These are phyloP conservation scores for Tulasnella calospora DNA, from an alignment of 768 basidiomycete species.

Conservation along the genomic window DNA sequence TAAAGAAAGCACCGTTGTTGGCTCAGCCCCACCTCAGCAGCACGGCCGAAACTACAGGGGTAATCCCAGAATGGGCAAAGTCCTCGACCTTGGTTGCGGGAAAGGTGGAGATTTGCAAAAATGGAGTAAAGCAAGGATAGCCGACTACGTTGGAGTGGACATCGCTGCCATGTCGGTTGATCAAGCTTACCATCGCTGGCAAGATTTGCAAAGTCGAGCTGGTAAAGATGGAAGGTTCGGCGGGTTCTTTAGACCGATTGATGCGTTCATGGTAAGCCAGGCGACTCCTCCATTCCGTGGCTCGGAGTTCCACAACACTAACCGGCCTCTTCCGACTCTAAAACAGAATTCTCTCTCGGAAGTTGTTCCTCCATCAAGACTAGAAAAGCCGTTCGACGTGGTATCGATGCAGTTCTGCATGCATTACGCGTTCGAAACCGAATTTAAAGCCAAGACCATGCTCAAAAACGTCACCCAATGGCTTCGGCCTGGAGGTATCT, in stretches of 20 bases:
- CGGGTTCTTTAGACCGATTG: constrained; percentile 77
- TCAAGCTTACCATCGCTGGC: constrained; percentile 76
- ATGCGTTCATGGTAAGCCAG: constrained; percentile 66
- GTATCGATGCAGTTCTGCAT: constrained; percentile 99
- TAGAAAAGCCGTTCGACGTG: constrained; percentile 77
- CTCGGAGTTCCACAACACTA: background rate
- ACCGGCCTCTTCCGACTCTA: background rate
- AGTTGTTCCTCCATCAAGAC: constrained; percentile 57
- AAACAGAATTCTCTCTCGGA: constrained; percentile 56
- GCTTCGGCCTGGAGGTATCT: constrained; percentile 79
- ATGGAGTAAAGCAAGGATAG: constrained; percentile 83
- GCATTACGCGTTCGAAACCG: constrained; percentile 98
- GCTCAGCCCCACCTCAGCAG: constrained; percentile 22
- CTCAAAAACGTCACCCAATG: constrained; percentile 79
- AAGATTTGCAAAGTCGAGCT: constrained; percentile 38
- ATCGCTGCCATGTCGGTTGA: constrained; percentile 83
- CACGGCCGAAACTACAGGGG: background rate
- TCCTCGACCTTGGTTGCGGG: constrained; percentile 97
- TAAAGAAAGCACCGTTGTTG: constrained; percentile 37
- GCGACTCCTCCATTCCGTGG: background rate
- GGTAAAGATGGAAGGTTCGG: constrained; percentile 47
- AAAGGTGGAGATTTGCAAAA: constrained; percentile 97
- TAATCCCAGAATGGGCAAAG: constrained; percentile 50
- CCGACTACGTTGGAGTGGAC: constrained; percentile 77
- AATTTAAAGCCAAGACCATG: constrained; percentile 83